Percentiles rank a stretch among this genome's conserved stretches.
These are phyloP conservation scores for Serendipita sp. DNA, from an alignment of 768 basidiomycete genomes.

Conservation along the genomic window DNA sequence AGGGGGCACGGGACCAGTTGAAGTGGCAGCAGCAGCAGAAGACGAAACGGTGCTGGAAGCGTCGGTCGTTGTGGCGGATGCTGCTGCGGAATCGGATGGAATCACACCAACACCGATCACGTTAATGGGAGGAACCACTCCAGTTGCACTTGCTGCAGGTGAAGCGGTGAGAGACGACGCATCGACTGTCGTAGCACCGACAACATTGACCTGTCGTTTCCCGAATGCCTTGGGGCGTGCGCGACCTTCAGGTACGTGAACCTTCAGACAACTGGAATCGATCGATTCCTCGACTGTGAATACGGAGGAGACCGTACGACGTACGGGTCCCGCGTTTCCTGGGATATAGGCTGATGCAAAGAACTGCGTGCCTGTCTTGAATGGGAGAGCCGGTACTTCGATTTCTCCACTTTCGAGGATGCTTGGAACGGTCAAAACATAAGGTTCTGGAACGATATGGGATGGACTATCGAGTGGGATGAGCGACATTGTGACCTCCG, in stretches of 20 bases:
- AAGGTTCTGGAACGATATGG: neutral
- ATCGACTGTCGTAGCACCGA: neutral
- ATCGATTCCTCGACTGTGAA: neutral
- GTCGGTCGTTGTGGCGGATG: neutral
- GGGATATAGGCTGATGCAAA: constrained; percentile 2
- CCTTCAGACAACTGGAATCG: neutral
- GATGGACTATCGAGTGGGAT: neutral
- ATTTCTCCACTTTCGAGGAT: neutral
- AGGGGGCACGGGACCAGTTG: neutral
- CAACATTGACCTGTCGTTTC: constrained; percentile 1
- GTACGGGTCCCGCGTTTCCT: neutral
- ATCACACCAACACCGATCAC: neutral
- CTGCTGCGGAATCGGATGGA: neutral
- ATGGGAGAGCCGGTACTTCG: neutral
- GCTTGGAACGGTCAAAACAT: neutral
- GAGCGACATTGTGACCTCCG: neutral
- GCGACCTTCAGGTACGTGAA: neutral
- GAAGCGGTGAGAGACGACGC: neutral
- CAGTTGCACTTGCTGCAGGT: neutral
- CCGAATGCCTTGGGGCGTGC: neutral
- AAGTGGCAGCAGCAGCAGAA: neutral
- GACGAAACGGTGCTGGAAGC: neutral
- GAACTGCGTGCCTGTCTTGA: neutral
- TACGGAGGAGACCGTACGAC: neutral
- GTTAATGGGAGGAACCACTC: neutral